Evolutionary conservation across 2,329 filamentous ascomycete genomes (phyloP).

Genomic region (Aspergillus oerlinghausenensis): DNA sequence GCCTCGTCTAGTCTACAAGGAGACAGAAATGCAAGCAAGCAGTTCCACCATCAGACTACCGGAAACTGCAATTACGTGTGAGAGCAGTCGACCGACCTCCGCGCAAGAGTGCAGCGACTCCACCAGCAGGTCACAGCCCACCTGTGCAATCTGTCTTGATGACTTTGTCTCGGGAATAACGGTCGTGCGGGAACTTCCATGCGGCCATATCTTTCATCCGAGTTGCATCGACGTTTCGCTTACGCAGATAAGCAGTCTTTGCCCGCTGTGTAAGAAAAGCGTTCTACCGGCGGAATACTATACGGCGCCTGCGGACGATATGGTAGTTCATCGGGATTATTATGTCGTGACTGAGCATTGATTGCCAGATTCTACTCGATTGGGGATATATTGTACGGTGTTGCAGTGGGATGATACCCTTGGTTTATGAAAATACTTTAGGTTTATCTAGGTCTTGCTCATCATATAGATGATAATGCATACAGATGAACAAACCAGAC

Average conservation of each 20-base stretch:
- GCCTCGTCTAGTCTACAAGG: background rate
- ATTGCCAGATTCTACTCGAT: background rate
- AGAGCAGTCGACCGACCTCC: background rate
- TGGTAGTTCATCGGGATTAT: constrained; percentile 78
- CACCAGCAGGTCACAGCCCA: constrained; percentile 63
- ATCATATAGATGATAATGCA: background rate
- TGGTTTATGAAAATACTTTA: background rate
- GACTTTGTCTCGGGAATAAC: constrained; percentile 67
- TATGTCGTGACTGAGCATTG: constrained; percentile 44
- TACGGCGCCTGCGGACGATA: constrained; percentile 68
- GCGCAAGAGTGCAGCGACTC: constrained; percentile 11
- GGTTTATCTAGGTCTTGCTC: background rate
- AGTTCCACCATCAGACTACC: background rate
- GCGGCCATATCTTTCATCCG: constrained; percentile 88
- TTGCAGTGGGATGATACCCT: background rate
- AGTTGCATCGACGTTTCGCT: constrained; percentile 88
- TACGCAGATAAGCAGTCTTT: constrained; percentile 72
- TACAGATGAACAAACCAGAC: background rate
- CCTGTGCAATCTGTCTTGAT: constrained; percentile 86
- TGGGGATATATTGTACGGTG: background rate
- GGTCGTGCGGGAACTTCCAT: constrained; percentile 78
- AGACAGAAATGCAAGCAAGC: background rate
- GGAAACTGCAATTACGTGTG: background rate
- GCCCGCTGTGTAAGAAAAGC: constrained; percentile 82
- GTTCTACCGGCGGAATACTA: constrained; percentile 68